Base-by-base conservation (phyloP, 116 monocot species). In the Phalaenopsis hybrid region DNA sequence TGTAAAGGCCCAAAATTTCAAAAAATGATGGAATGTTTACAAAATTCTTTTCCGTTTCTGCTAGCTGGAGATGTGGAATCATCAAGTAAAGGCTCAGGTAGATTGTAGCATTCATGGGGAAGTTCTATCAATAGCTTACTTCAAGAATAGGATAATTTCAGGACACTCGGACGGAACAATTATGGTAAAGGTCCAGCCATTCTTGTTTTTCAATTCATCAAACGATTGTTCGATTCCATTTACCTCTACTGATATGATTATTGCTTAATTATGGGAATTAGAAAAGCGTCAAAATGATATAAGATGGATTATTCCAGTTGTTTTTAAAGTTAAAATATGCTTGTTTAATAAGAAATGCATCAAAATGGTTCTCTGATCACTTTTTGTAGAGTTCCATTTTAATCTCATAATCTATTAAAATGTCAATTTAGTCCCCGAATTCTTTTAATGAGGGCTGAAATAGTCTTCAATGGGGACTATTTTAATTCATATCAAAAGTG, bases 111-210 rank as follows among this genome's bases (percentile, higher is more conserved):
- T 57, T 25, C 84, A 88, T 85, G 91, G 88, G 41, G 91, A 86
- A 83, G 84, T 91, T 12, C 10, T 79, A 17, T 86, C 91, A 51
- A 78, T 91, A 80, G 44, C 82, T 75, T 81, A 73, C 61, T 84
- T 76, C 84, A 86, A 83, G 79, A 75, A 85, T 34, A 81, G 67
- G 41, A 88, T 91, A 59, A 80, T 85, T 67, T 88, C 91, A 41
- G 91, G 88, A 1, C 91, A 91, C 63, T 82, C 83, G 48, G 88
- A 91, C 83, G 91, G 91, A 76, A 85, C 84, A 4, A 82, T 91
- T 23, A 91, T 88, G 91, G 91, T 90, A 25, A 82, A 28, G 48
- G 7, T 44, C 50, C 11, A n/a, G 16, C 16, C 1, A 75, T 59
- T 79, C 79, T 34, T 59, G 13, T 43, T 21, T 13, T 59, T 79